Evolutionary conservation across 805 yeast species (phyloP), one percentile per base, ranked within the genome.

Genomic region (Kockiozyma suomiensis): DNA sequence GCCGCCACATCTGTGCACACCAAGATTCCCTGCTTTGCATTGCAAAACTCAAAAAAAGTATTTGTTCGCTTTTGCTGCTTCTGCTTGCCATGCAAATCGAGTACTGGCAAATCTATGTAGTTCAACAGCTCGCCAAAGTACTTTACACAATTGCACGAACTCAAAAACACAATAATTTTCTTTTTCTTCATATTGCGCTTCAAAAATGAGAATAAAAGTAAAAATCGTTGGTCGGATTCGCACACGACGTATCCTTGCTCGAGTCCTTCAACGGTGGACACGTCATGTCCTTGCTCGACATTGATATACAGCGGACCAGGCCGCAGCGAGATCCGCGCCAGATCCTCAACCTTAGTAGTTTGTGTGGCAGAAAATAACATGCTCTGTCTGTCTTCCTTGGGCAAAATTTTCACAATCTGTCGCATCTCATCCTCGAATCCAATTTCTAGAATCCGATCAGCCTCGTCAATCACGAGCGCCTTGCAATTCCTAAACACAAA

Each of bases 281-380:
- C 84, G 38, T 84, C 93, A 47, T 86, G 82, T 69, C 86, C 89
- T 50, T 87, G 85, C 64, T 88, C 97, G 52, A 94, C 99, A 71
- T 93, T 94, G 66, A 94, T 94, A 75, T 92, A 96, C 42, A 84
- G 75, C 12, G 99, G 98, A 47, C 97, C 97, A 54, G 92, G 86
- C 73, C 96, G 85, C 70, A 96, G 80, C 2, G 99, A 93, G 54
- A 94, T 93, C 76, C 99, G 84, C 15, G 99, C 99, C 71, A 94
- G 81, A 78, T 94, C 99, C 75, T 94, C 98, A 66, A 94, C 99
- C 77, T 96, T 94, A 42, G 98, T 94, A 32, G 99, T 94, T 76
- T 94, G 99, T 0, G 99, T 94, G 50, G 99, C 99, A n/a, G 98
- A 93, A 73, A 94, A 94, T 65, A 94, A 78, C 98, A 94, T 93